A percentile compares a stretch with the other conserved stretches of the same genome.
These are phyloP conservation scores for Lactifluus pinguis DNA, from an alignment of 768 basidiomycete species.

Conservation along the genomic window DNA sequence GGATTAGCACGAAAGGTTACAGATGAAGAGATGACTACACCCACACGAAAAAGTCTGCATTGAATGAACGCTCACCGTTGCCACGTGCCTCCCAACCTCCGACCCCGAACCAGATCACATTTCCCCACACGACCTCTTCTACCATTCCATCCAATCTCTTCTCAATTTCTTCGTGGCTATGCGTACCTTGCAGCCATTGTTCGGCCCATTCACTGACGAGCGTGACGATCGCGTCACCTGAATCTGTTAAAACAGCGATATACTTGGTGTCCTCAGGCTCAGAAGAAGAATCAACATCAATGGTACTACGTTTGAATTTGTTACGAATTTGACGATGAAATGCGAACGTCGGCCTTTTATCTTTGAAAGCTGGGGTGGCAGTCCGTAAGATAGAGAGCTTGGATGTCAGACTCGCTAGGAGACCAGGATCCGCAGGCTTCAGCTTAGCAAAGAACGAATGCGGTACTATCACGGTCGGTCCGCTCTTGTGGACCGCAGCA, in stretches of 20 bases:
- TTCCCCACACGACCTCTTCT: constrained; percentile 54
- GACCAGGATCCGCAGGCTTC: background rate
- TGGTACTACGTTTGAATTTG: constrained; percentile 17
- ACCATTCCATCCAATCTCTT: constrained; percentile 42
- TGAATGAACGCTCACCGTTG: constrained; percentile 29
- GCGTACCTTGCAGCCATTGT: constrained; percentile 8
- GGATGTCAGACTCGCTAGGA: constrained; percentile 23
- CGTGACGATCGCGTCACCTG: constrained; percentile 16
- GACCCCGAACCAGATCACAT: constrained; percentile 45
- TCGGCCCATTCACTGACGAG: constrained; percentile 21
- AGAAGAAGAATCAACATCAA: constrained; percentile 1
- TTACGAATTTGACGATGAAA: constrained; percentile 47
- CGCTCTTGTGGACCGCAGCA: constrained; percentile 38
- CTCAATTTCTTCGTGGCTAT: constrained; percentile 16
- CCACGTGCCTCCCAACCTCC: constrained; percentile 37
- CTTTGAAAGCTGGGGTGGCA: constrained; percentile 30
- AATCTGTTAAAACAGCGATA: constrained; percentile 6
- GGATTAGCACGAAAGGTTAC: background rate
- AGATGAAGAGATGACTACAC: constrained; percentile 24
- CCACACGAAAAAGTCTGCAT: constrained; percentile 53
- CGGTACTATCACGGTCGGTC: constrained; percentile 30
- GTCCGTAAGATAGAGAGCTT: constrained; percentile 9
- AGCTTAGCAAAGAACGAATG: constrained; percentile 20
- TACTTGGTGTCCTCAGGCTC: constrained; percentile 3
- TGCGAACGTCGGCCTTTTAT: constrained; percentile 27